Base-by-base conservation (phyloP, 2,329 filamentous ascomycete species). In the Davidsoniella neocaledoniae region DNA sequence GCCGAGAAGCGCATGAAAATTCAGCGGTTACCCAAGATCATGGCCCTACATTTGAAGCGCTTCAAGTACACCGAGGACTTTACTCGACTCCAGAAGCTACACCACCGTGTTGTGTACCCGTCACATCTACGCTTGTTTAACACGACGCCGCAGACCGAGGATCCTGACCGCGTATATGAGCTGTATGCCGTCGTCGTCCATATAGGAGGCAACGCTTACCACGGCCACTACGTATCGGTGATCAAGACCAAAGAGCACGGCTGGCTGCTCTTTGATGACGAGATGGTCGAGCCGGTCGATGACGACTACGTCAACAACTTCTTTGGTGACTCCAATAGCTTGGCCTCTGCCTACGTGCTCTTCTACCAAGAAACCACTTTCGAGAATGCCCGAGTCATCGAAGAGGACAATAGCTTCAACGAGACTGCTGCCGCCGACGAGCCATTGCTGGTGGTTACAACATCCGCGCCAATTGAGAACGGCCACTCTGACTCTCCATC, bases 1-100 rank as follows among this genome's bases (percentile, higher is more conserved):
- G 91, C 91, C 0, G 91, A 98, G 64, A 98, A 96, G 70, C 78
- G 91, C 55, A 98, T 98, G 91, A 98, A 96, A 70, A 90, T 98
- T 58, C 96, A 98, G 69, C 78, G 85, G 48, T 68, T 96, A 60
- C 91, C 91, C 3, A 87, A 86, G 60, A 86, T 98, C 53, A 67
- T 98, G 55, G 88, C 91, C 4, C 68, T 98, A 52, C 91, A 98
- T 61, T 67, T 98, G 55, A 98, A 98, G 67, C 79, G 91, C 51
- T 98, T 98, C 71, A 96, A 96, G 67, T 98, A 95, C 62, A 95
- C 90, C 2, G 91, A 96, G 61, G 90, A 96, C 63, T 77, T 93
- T 60, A 91, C 88, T 56, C 78, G 88, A 49, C 68, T 98, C 54
- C 88, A 96, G 63, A 98, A 98, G 66, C 74, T 98, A 41, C 96